A percentile compares a stretch with the other conserved stretches of the same genome.
These are phyloP conservation scores for Kodamaea plutei DNA, from an alignment of 1,139 yeast species.

Conservation along the genomic window DNA sequence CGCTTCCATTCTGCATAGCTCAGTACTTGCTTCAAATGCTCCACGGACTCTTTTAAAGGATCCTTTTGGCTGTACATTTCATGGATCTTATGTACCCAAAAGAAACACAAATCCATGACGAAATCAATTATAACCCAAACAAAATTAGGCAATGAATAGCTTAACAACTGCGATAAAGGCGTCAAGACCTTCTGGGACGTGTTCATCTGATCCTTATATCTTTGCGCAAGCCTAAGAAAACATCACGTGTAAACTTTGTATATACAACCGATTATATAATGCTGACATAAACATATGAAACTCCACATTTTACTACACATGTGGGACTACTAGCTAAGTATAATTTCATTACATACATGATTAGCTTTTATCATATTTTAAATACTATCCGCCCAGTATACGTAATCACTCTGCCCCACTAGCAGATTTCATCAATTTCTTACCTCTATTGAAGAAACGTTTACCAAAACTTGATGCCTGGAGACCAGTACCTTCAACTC, in stretches of 20 bases:
- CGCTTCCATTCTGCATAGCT: conserved; percentile 60
- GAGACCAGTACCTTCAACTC: conserved; percentile 39
- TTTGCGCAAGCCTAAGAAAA: no score
- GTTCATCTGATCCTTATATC: no score
- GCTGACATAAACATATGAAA: no score
- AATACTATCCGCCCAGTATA: no score
- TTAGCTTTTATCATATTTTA: no score
- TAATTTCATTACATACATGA: no score
- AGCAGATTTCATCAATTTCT: conserved; percentile 34
- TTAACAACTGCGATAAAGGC: no score
- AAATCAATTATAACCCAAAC: conserved; percentile 63
- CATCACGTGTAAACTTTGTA: no score
- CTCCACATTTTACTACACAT: no score
- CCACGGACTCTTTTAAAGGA: conserved; percentile 37
- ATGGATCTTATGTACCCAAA: conserved; percentile 51
- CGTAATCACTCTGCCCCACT: conserved; percentile 1
- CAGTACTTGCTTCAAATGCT: conserved; percentile 37
- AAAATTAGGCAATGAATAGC: conserved; percentile 52
- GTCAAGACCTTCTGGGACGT: no score
- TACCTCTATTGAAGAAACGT: conserved; percentile 39
- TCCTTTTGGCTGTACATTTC: conserved; percentile 36
- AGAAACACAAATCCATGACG: conserved; percentile 52
- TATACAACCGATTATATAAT: no score
- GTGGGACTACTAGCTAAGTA: no score
- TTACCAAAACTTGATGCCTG: conserved; percentile 43